Evolutionary conservation across 1,284 basidiomycete genomes (phyloP), one percentile per base, ranked within the genome.

Genomic region (Prillingera fragicola): DNA sequence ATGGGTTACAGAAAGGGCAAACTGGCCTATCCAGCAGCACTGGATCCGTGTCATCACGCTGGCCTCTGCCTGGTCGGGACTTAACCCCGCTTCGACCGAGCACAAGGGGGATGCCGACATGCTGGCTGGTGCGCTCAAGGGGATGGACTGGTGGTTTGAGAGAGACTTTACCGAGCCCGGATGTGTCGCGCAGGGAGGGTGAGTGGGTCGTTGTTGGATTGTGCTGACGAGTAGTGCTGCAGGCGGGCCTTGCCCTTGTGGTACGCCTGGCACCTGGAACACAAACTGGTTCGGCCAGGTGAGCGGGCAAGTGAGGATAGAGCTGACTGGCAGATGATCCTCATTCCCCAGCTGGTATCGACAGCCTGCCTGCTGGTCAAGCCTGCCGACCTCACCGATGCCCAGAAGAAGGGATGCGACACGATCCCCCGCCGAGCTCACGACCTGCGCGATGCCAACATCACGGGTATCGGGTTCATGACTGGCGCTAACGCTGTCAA

Each of bases 271-370:
- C 53, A 45, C 75, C 8, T 81, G 79, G 81, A 83, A 83, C 55
- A 77, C 76, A 43, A 84, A 85, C 59, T 85, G 83, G 83, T 82
- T 76, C 57, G 77, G 75, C 7, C 83, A 82, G 52, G 78, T n/a
- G n/a, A n/a, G n/a, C n/a, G n/a, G n/a, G n/a, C n/a, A n/a, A n/a
- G n/a, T n/a, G n/a, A n/a, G n/a, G n/a, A n/a, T n/a, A n/a, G n/a
- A n/a, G n/a, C n/a, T n/a, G n/a, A n/a, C n/a, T n/a, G n/a, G n/a
- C 28, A 82, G 77, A 72, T 82, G 22, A 81, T 83, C 26, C 72
- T 78, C 17, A 77, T 81, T 15, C 81, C 82, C 1, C 69, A 70
- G 43, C 69, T 77, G 26, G 77, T 78, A 24, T 75, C 74, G 14
- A 74, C 81, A 60, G 70, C 75, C 3, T 84, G 82, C 57, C 65